phyloP scores from a whole-genome alignment of 495 filamentous ascomycete genomes.

The Rhypophila decipiens region DNA sequence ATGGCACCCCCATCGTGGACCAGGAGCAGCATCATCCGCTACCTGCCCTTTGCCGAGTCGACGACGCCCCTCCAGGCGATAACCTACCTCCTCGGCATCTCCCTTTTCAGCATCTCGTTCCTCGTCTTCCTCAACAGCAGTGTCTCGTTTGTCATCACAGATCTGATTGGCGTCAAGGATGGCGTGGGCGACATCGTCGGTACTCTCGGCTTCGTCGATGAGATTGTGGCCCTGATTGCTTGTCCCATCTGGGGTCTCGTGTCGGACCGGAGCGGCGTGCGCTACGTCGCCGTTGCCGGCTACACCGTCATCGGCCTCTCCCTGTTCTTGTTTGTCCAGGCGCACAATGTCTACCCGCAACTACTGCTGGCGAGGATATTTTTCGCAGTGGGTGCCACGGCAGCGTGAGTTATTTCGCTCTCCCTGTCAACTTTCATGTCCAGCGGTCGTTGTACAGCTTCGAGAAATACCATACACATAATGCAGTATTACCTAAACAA shows the following conservation, averaged over 20 bases:
- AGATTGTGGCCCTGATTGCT: slow-evolving; percentile 81
- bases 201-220: slow-evolving; percentile 92
- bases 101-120: slow-evolving; percentile 92
- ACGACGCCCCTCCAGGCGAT: slow-evolving; percentile 66
- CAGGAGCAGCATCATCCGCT: slow-evolving; percentile 26
- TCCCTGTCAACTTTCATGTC: no score
- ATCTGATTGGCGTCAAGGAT: slow-evolving; percentile 69
- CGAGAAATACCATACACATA: neutral
- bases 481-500: slow-evolving; percentile 1
- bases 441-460: no score
- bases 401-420: slow-evolving; percentile 64
- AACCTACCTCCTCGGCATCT: slow-evolving; percentile 83
- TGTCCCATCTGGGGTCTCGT: slow-evolving; percentile 89
- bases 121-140: slow-evolving; percentile 95
- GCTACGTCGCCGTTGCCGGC: slow-evolving; percentile 70
- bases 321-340: slow-evolving; percentile 76
- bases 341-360: slow-evolving; percentile 81
- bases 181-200: slow-evolving; percentile 86
- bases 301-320: slow-evolving; percentile 73
- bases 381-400: slow-evolving; percentile 86
- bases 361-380: slow-evolving; percentile 77
- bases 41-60: slow-evolving; percentile 49
- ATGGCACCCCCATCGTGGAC: no score
- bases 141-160: slow-evolving; percentile 89
- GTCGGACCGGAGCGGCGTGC: slow-evolving; percentile 83